These are phyloP conservation scores for Pulveroboletus sp. DNA, from an alignment of 768 basidiomycete genomes.

Conservation along the genomic window DNA sequence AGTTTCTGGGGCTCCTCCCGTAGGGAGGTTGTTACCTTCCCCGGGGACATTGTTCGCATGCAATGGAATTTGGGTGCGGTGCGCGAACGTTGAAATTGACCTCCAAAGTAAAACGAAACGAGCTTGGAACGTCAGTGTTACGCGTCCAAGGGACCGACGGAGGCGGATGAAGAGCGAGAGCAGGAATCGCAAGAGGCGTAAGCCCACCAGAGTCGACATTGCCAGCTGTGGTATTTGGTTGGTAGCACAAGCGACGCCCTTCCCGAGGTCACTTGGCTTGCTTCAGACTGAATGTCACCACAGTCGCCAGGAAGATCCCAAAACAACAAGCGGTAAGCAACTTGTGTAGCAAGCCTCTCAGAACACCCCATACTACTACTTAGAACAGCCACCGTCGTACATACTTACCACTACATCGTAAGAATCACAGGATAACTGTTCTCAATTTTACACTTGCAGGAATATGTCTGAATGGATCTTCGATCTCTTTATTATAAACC, in stretches of 20 bases:
- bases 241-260: background rate
- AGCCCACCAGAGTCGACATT: background rate
- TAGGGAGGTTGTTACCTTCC: background rate
- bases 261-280: too few relatives aligned
- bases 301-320: too few relatives aligned
- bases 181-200: background rate
- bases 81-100: background rate
- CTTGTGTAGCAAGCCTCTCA: background rate
- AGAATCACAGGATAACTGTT: too few relatives aligned
- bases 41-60: background rate
- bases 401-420: too few relatives aligned
- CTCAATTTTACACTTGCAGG: too few relatives aligned
- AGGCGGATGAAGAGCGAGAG: background rate
- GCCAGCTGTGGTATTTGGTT: background rate
- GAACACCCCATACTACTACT: too few relatives aligned
- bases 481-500: too few relatives aligned
- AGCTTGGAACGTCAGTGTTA: background rate
- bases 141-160: background rate
- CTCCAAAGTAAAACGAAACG: conserved; percentile 1
- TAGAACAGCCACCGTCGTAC: too few relatives aligned
- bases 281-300: too few relatives aligned
- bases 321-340: background rate
- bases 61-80: background rate
- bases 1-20: background rate
- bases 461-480: too few relatives aligned